phyloP scores from a whole-genome alignment of 1,139 yeast species.

The Diutina ranongensis region DNA sequence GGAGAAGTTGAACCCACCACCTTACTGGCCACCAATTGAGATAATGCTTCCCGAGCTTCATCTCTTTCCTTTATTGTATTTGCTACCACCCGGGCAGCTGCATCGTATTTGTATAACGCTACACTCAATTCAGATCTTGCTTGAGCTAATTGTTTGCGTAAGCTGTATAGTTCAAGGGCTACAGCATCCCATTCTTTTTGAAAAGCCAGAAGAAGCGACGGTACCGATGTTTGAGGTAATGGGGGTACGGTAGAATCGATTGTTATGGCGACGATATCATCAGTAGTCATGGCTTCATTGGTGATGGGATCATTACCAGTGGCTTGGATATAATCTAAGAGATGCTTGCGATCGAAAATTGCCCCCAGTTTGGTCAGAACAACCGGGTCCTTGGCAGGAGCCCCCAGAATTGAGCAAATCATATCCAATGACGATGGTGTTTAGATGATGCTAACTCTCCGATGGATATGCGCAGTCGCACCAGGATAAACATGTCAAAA shows the following conservation, averaged over 20 bases:
- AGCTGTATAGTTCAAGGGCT: slow-evolving; percentile 67
- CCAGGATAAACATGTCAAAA: no score
- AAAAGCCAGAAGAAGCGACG: slow-evolving; percentile 59
- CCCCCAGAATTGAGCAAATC: slow-evolving; percentile 44
- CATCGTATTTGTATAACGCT: slow-evolving; percentile 77
- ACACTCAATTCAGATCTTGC: slow-evolving; percentile 66
- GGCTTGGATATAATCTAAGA: slow-evolving; percentile 51
- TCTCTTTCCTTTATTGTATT: slow-evolving; percentile 63
- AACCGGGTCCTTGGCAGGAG: slow-evolving; percentile 56
- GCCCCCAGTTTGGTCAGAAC: slow-evolving; percentile 64
- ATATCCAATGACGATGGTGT: no score
- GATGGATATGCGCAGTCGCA: not conserved
- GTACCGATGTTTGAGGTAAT: slow-evolving; percentile 56
- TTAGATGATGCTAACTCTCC: no score
- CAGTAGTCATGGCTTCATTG: slow-evolving; percentile 43
- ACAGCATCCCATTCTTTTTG: slow-evolving; percentile 89
- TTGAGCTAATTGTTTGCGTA: slow-evolving; percentile 58
- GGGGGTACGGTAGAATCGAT: slow-evolving; percentile 23
- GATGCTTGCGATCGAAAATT: slow-evolving; percentile 54
- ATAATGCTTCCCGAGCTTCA: slow-evolving; percentile 51
- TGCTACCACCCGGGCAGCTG: slow-evolving; percentile 81
- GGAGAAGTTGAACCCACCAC: not conserved
- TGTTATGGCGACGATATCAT: slow-evolving; percentile 47
- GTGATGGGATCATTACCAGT: slow-evolving; percentile 69
- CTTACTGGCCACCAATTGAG: slow-evolving; percentile 19